Evolutionary conservation across 1,284 basidiomycete genomes (phyloP), one percentile per base, ranked within the genome.

Genomic region (Coniferiporia sulphurascens): DNA sequence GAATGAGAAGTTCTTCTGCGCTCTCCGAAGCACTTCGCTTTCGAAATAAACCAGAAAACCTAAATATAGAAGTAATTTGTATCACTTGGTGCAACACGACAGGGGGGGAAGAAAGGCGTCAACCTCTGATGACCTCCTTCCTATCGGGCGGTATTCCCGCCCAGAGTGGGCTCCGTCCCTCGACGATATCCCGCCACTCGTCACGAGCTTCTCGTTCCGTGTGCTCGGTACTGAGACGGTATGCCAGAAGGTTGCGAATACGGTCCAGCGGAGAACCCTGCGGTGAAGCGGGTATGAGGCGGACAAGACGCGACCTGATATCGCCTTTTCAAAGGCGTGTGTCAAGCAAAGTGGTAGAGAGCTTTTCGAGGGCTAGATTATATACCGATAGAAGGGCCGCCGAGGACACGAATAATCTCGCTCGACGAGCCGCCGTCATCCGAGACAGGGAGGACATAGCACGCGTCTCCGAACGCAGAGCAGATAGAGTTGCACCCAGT

Each of bases 41-140:
- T 97, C 92, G 66, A 97, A 96, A 67, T 93, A 85, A 0, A 96
- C 93, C 19, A 95, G 78, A 69, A 95, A 94, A 0, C 92, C 91
- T 95, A 64, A 7, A 38, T 41, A 13, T 15, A 12, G 7, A 17
- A 19, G n/a, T 15, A 36, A 15, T 59, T n/a, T n/a, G n/a, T n/a
- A 45, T 49, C 19, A 27, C 32, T 19, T 15, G 44, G 8, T 44
- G 21, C 58, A 10, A 36, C 10, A 53, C 34, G 17, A 41, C 15
- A 36, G 44, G 57, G 48, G 52, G 34, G 10, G 15, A 36, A 44
- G 10, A 8, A 48, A 34, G 13, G n/a, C 17, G 48, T 66, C 21
- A 69, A 87, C 91, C 91, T 70, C 93, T 81, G 56, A 95, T 90
- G 22, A 86, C 85, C 71, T 98, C 96, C 72, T 95, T 95, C 64